These are phyloP conservation scores for Daldinia vernicosa DNA, from an alignment of 495 filamentous ascomycete species.

Conservation along the genomic window DNA sequence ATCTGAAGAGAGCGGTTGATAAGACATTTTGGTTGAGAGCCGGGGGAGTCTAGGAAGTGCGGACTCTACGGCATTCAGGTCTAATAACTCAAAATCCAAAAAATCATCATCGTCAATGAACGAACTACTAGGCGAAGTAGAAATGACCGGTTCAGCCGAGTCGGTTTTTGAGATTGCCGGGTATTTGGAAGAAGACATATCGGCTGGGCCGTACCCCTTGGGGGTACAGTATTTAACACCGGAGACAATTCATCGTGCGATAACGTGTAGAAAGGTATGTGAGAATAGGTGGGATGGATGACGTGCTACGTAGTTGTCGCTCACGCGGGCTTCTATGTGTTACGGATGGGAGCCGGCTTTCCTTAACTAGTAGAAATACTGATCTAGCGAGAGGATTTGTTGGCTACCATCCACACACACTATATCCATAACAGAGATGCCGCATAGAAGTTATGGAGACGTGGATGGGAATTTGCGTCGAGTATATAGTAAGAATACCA, in stretches of 20 bases:
- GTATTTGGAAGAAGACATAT: conserved; percentile 26
- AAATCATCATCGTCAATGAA: not conserved
- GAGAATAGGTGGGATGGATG: conserved; percentile 43
- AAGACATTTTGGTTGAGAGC: conserved; percentile 41
- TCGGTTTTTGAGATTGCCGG: conserved; percentile 12
- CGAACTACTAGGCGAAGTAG: conserved; percentile 22
- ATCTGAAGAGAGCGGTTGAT: conserved; percentile 36
- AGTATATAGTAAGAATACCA: conserved; percentile 8
- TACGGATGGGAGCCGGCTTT: conserved; percentile 15
- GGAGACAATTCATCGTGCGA: conserved; percentile 17
- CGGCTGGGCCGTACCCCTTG: conserved; percentile 8
- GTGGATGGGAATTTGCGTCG: conserved; percentile 21
- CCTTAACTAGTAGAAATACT: conserved; percentile 12
- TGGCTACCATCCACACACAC: conserved; percentile 12
- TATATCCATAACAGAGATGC: not conserved
- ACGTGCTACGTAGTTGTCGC: conserved; percentile 33
- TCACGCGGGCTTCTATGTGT: conserved; percentile 33
- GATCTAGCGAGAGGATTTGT: conserved; percentile 14
- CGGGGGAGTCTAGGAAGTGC: conserved; percentile 7
- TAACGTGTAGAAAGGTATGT: conserved; percentile 30
- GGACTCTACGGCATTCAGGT: conserved; percentile 20
- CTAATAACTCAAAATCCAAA: conserved; percentile 29
- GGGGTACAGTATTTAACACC: conserved; percentile 32
- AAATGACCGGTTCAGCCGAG: conserved; percentile 7
- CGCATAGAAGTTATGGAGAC: conserved; percentile 12